Evolutionary conservation across 192 early-diverging fungal species (phyloP), one percentile per base, ranked within the genome.

Genomic region (Mortierella antarctica): DNA sequence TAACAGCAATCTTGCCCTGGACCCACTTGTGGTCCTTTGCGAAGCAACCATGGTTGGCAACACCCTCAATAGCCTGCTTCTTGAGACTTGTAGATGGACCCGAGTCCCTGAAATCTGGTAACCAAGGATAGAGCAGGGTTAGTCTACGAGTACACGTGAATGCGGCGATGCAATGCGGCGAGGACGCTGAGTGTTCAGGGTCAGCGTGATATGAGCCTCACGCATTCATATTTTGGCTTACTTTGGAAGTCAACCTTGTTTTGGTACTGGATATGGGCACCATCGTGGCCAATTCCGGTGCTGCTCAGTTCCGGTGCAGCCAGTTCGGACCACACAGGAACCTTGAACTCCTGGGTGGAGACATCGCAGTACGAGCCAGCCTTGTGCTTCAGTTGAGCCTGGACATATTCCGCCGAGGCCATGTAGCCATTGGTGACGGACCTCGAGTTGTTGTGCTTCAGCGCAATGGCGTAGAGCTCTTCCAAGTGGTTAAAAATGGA

Each of bases 361-460:
- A 91, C 54, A 82, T 85, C 66, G 67, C 85, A 84, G 55, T 72
- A 80, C 3, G 67, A 45, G 11, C 42, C 45, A 0, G 77, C 77
- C 45, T 66, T 66, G 7, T 84, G 49, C 21, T 83, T 73, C 9
- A 93, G 78, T 62, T 90, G 85, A 65, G 82, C 75, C 54, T 90
- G 76, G 17, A 91, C 78, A 52, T 90, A 89, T 49, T 91, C 88
- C 1, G 92, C 91, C 45, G 87, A 88, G 15, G 86, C 88, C 57
- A 83, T 67, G 60, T 84, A 86, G 11, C 83, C 83, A 18, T 82
- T 72, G 6, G 67, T 80, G 41, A 86, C 72, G 10, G 80, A 83
- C 17, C 85, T 67, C 39, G 85, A 84, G 67, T 82, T 82, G 55
- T 82, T 75, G 42, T 75, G 61, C 48, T 81, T 68, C 47, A 51